phyloP scores from a whole-genome alignment of 225 moss, liverwort and hornwort species.

The Pseudisothecium myosuroides region DNA sequence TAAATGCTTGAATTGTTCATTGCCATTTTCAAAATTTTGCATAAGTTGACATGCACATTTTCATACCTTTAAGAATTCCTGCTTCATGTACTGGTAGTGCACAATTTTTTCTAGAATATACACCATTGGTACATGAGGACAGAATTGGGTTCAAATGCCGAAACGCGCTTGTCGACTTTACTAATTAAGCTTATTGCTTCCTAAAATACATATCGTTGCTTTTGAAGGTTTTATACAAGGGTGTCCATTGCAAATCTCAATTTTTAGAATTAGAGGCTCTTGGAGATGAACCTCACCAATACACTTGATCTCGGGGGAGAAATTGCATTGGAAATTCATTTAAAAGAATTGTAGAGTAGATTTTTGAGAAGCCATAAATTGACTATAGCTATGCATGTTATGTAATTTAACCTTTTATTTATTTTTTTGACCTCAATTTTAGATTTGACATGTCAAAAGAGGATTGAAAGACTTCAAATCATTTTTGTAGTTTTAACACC shows the following conservation, averaged over 20 bases:
- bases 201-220: accelerated
- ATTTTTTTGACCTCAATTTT: not conserved
- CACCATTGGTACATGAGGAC: not conserved
- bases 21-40: not conserved
- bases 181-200: not conserved
- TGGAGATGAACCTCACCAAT: not conserved
- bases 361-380: not conserved
- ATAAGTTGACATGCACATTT: not conserved
- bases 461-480: not conserved
- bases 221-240: not conserved
- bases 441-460: not conserved
- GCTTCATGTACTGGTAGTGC: accelerated
- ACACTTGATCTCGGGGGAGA: accelerated
- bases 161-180: accelerated
- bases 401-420: not conserved
- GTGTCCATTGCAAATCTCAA: not conserved
- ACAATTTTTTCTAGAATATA: not conserved
- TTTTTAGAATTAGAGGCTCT: not conserved
- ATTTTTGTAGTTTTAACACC: accelerated
- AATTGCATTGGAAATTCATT: not conserved
- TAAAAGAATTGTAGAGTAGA: not conserved
- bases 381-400: not conserved
- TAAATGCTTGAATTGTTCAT: not conserved
- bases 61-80: not conserved
- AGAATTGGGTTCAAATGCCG: accelerated